These are phyloP conservation scores for Chaetothyriales sp. DNA, from an alignment of 2,329 filamentous ascomycete species.

Conservation along the genomic window DNA sequence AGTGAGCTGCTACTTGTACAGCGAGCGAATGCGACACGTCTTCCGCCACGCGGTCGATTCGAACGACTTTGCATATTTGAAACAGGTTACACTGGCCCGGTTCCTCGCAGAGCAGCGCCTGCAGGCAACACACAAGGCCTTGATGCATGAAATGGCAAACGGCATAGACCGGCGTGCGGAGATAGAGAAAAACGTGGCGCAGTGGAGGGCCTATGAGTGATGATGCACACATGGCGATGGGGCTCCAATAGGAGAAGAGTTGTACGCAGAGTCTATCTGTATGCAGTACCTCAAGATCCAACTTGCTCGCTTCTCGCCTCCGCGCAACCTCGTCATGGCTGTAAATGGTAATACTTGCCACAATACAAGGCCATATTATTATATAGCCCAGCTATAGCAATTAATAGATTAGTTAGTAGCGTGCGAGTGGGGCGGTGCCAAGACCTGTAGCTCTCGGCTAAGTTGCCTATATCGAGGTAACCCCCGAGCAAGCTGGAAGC, in stretches of 20 bases:
- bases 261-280: too few relatives aligned
- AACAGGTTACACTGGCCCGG: constrained; percentile 45
- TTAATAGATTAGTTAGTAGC: too few relatives aligned
- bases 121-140: constrained; percentile 40
- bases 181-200: constrained; percentile 35
- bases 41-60: constrained; percentile 54
- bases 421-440: background rate
- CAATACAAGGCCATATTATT: too few relatives aligned
- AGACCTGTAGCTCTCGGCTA: background rate
- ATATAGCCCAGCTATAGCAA: too few relatives aligned
- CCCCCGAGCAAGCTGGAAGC: background rate
- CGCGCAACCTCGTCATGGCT: background rate
- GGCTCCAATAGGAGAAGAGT: background rate
- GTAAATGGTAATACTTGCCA: background rate
- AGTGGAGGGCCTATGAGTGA: constrained; percentile 42
- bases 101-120: constrained; percentile 47
- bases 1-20: constrained; percentile 64
- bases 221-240: too few relatives aligned
- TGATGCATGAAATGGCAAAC: constrained; percentile 44
- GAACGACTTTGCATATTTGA: constrained; percentile 55
- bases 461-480: background rate
- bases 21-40: constrained; percentile 59
- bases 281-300: background rate
- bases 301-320: background rate
- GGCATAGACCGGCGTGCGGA: constrained; percentile 40